Base-by-base conservation (phyloP, 345 rosid species). In the Excoecaria cochinchinensis region DNA sequence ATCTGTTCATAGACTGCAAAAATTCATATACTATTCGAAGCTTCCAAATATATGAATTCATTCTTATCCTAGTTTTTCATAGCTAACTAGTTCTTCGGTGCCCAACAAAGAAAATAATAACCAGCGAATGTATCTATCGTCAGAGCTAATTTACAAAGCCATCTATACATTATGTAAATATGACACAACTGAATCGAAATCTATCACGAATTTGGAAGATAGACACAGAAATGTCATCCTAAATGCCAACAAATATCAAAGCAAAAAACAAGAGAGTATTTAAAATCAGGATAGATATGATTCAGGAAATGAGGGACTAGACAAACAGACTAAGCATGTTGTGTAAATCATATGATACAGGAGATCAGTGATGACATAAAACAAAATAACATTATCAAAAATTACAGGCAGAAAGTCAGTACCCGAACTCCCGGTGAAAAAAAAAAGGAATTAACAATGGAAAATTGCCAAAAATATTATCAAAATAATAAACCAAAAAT, bases 381-480 rank as follows among this genome's bases (percentile, higher is more conserved):
- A 72, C 75, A 66, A 72, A 68, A 63, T 66, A 73, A 72, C 77
- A 81, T 76, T 62, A 79, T 77, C 24, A 79, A 87, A 83, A 87
- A 71, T 77, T 87, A 87, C 86, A 84, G 81, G 78, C 73, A 76
- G 67, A 72, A 71, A 82, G 63, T 80, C 76, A 77, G 81, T 74
- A 73, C 44, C 71, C 56, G 77, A 81, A 72, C 83, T 81, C 76
- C 82, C 69, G 48, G 59, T 42, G 31, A 63, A 79, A 31, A 31
- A 31, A 31, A 80, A 74, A 71, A 39, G 70, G 51, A 86, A 80
- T 69, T 61, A 66, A 78, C 64, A 74, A 70, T n/a, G 40, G 62
- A 55, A 39, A 75, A 69, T 74, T 53, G 69, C 77, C 80, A 85
- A 80, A 76, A 83, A 63, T 80, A 48, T 69, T 25, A 62, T 60